phyloP scores from a whole-genome alignment of 129 eudicot species.

The Chrysanthemum makinoi region DNA sequence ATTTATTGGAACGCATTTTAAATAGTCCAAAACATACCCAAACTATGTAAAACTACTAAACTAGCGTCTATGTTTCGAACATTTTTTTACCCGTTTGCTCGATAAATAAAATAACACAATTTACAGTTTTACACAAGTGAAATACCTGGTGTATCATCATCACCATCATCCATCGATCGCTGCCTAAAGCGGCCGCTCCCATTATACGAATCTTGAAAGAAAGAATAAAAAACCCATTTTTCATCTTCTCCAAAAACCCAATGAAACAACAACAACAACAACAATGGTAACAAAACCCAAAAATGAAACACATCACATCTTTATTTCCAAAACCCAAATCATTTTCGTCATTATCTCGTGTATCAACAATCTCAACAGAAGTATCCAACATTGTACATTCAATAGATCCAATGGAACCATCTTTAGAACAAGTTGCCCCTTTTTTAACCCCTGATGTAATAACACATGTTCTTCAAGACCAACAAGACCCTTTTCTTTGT shows the following conservation, averaged over 20 bases:
- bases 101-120: too few relatives aligned
- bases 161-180: too few relatives aligned
- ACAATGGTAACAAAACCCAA: slow-evolving; percentile 22
- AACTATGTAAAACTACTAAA: too few relatives aligned
- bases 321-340: slow-evolving; percentile 21
- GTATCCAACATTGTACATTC: slow-evolving; percentile 37
- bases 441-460: slow-evolving; percentile 33
- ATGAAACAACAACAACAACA: slow-evolving; percentile 28
- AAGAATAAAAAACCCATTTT: too few relatives aligned
- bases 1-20: too few relatives aligned
- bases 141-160: too few relatives aligned
- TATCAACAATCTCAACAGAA: slow-evolving; percentile 32
- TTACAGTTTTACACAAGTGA: too few relatives aligned
- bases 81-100: too few relatives aligned
- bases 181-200: too few relatives aligned
- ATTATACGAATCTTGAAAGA: too few relatives aligned
- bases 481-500: slow-evolving; percentile 39
- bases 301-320: slow-evolving; percentile 26
- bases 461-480: slow-evolving; percentile 32
- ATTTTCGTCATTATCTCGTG: slow-evolving; percentile 20
- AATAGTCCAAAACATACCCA: too few relatives aligned
- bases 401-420: slow-evolving; percentile 51
- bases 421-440: slow-evolving; percentile 38
- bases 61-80: too few relatives aligned
- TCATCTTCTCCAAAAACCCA: neutral